Percentiles rank a stretch among this genome's conserved stretches.
phyloP scores from a whole-genome alignment of 768 basidiomycete species.

The Flagelloscypha sp. region DNA sequence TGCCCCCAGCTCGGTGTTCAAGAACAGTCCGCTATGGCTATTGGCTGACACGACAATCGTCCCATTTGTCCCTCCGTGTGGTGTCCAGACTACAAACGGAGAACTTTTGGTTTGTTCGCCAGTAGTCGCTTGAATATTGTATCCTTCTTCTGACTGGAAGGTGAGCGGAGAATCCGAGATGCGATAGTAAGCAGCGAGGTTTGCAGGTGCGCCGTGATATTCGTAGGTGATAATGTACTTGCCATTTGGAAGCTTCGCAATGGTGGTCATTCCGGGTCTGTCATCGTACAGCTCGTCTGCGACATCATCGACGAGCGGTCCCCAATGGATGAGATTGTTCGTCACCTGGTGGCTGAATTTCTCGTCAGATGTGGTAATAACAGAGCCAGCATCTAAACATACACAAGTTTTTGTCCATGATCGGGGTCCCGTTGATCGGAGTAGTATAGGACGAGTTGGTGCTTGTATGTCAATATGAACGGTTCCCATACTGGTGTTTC shows the following conservation, averaged over 20 bases:
- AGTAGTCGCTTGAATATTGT: conserved; percentile 8
- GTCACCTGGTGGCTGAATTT: conserved; percentile 10
- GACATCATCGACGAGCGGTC: conserved; percentile 11
- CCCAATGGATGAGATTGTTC: conserved; percentile 12
- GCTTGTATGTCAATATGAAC: conserved; percentile 11
- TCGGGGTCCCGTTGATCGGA: conserved; percentile 15
- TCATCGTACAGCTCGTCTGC: conserved; percentile 9
- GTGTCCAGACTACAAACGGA: conserved; percentile 13
- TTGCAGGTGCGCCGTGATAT: conserved; percentile 9
- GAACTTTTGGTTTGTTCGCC: conserved; percentile 11
- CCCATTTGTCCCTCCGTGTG: conserved; percentile 12
- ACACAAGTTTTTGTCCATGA: conserved; percentile 14
- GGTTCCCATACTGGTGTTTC: conserved; percentile 16
- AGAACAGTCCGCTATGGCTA: conserved; percentile 12
- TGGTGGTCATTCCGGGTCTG: conserved; percentile 16
- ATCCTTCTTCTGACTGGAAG: conserved; percentile 8
- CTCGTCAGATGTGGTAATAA: background rate
- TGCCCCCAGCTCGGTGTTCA: conserved; percentile 11
- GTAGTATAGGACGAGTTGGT: conserved; percentile 14
- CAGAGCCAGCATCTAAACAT: background rate
- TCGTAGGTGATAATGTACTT: conserved; percentile 15
- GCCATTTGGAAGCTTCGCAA: conserved; percentile 12
- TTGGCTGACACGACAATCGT: conserved; percentile 13
- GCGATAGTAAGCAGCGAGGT: conserved; percentile 10
- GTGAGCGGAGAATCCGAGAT: conserved; percentile 11